These are phyloP conservation scores for Rutidosis leptorrhynchoides DNA, from an alignment of 129 eudicot species.

Conservation along the genomic window DNA sequence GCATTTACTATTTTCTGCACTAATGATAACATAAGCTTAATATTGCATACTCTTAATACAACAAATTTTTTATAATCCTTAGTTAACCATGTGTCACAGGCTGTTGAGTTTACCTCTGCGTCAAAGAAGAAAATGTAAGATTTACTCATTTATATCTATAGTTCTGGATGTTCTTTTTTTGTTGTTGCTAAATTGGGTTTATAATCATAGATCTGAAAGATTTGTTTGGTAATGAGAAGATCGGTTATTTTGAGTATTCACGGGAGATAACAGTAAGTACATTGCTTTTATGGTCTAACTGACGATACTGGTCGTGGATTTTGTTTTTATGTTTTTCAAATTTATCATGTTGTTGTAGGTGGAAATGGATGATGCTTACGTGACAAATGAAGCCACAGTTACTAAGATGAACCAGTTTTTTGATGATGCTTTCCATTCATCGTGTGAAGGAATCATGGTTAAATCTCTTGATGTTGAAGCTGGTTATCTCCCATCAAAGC, in stretches of 20 bases:
- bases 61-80: background rate
- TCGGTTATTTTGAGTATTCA: slow-evolving; percentile 77
- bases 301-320: background rate
- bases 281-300: slow-evolving; percentile 3
- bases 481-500: slow-evolving; percentile 90
- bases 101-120: slow-evolving; percentile 73
- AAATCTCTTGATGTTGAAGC: slow-evolving; percentile 93
- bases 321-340: slow-evolving; percentile 14
- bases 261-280: slow-evolving; percentile 64
- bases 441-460: slow-evolving; percentile 98
- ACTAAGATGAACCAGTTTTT: slow-evolving; percentile 65
- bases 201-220: slow-evolving; percentile 55
- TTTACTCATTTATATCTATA: slow-evolving; percentile 10
- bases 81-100: slow-evolving; percentile 44
- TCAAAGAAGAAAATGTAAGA: slow-evolving; percentile 71
- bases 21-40: background rate
- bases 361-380: slow-evolving; percentile 69
- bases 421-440: slow-evolving; percentile 68
- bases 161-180: slow-evolving; percentile 17
- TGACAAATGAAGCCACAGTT: slow-evolving; percentile 55
- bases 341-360: slow-evolving; percentile 43
- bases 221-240: slow-evolving; percentile 59
- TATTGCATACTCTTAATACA: background rate
- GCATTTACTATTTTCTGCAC: background rate
- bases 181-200: slow-evolving; percentile 16